Evolutionary conservation across 179 eudicot genomes (phyloP).

Genomic region (Beta macrorhiza): DNA sequence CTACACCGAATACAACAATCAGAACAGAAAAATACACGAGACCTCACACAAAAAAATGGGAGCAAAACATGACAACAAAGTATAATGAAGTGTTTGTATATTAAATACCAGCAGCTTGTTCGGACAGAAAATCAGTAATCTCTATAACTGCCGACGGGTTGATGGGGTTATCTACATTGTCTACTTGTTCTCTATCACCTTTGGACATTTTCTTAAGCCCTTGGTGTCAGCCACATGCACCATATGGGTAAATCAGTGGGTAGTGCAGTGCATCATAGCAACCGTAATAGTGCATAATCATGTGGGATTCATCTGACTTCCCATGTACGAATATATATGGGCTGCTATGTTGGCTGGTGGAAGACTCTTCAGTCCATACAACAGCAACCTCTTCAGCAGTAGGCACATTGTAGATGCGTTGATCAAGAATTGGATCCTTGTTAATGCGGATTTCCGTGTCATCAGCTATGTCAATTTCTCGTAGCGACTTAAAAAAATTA

Average conservation of each 20-base stretch:
- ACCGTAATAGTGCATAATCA: background rate
- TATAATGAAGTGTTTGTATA: too few relatives aligned
- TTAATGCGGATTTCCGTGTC: background rate
- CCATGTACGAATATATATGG: background rate
- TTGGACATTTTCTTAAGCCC: background rate
- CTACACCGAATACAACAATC: background rate
- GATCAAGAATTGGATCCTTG: background rate
- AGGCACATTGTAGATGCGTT: background rate
- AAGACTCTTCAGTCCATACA: background rate
- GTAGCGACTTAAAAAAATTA: background rate
- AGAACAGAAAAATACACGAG: background rate
- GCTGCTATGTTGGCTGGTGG: background rate
- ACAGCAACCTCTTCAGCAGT: background rate
- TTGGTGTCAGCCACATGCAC: background rate
- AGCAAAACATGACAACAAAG: too few relatives aligned
- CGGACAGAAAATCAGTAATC: background rate
- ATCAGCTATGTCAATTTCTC: background rate
- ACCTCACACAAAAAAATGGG: too few relatives aligned
- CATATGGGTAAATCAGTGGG: background rate
- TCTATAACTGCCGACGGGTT: background rate
- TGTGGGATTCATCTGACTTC: background rate
- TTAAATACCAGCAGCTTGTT: too few relatives aligned
- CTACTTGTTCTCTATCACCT: background rate
- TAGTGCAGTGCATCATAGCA: slow-evolving; percentile 13
- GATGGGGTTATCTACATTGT: background rate